These are phyloP conservation scores for Fomitopsis pinicola DNA, from an alignment of 1,284 basidiomycete species.

Conservation along the genomic window DNA sequence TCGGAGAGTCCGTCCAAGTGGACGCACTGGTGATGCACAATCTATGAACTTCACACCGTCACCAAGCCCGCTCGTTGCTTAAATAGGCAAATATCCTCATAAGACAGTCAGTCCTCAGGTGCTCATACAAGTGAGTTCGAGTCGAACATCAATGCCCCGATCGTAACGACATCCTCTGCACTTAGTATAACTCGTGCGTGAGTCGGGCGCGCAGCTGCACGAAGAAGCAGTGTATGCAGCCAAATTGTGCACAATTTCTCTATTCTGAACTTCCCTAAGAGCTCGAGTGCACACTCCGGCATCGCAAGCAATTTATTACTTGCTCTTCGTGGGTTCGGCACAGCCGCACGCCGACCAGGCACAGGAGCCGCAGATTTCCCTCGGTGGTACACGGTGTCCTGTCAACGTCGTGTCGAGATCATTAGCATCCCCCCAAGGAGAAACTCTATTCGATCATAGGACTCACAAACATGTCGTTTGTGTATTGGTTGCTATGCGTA, in stretches of 20 bases:
- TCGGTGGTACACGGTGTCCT: constrained; percentile 5
- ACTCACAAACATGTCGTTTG: constrained; percentile 4
- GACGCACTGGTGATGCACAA: no score
- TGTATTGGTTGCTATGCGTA: neutral
- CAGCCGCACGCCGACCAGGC: constrained; percentile 5
- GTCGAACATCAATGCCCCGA: no score
- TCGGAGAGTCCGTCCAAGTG: no score
- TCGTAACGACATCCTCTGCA: no score
- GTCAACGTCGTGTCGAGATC: neutral
- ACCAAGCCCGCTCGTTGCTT: no score
- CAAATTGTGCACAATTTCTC: neutral
- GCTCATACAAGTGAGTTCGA: no score
- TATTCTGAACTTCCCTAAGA: neutral
- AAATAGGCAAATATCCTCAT: no score
- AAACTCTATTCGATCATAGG: neutral
- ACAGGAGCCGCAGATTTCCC: constrained; percentile 4
- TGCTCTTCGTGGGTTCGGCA: constrained; percentile 6
- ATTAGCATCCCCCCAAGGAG: neutral
- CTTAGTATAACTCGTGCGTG: no score
- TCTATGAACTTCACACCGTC: no score
- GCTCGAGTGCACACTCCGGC: neutral
- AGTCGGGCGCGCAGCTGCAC: no score
- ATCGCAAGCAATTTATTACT: neutral
- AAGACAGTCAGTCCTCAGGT: no score
- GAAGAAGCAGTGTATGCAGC: neutral